Base-by-base conservation (phyloP, 2,329 filamentous ascomycete species). In the Dactylellina leptospora region DNA sequence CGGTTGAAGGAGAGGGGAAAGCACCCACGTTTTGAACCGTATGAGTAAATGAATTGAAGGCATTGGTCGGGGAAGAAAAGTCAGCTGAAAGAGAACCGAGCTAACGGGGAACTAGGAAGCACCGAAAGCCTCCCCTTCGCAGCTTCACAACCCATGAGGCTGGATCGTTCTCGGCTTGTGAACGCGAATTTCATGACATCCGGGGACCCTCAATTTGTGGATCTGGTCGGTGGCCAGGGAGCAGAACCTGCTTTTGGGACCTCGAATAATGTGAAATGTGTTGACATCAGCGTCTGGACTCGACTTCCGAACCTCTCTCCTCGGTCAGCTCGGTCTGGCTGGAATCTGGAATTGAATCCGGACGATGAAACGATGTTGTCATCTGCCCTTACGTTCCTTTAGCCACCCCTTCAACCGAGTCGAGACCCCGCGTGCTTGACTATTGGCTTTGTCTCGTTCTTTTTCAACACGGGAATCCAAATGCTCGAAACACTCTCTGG, bases 301-400 rank as follows among this genome's bases (percentile, higher is more conserved):
- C 22, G 8, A 11, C 45, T 5, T 40, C 18, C 11, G 36, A 40
- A 36, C 20, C n/a, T n/a, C n/a, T n/a, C n/a, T n/a, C n/a, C n/a
- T n/a, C n/a, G n/a, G n/a, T n/a, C n/a, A n/a, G n/a, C n/a, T n/a
- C n/a, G n/a, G n/a, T n/a, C n/a, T 45, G 28, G 40, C 38, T 38
- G 28, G 48, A 38, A 50, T 25, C 38, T 38, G 28, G 48, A 38
- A 50, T 25, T 16, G 60, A 66, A 66, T 66, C 61, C 53, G 53
- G 61, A 38, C 40, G 23, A 51, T 68, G 54, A 68, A 59, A 68
- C 47, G 62, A 68, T 68, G 62, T 36, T 68, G 62, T 60, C 62
- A 68, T 68, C 25, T 22, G 62, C 62, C 62, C 62, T 68, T 56
- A 36, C 62, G 38, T 59, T 38, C 44, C 47, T 36, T 42, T 48